Base-by-base conservation (phyloP, 441 rosid species). In the Eutrema salsugineum region DNA sequence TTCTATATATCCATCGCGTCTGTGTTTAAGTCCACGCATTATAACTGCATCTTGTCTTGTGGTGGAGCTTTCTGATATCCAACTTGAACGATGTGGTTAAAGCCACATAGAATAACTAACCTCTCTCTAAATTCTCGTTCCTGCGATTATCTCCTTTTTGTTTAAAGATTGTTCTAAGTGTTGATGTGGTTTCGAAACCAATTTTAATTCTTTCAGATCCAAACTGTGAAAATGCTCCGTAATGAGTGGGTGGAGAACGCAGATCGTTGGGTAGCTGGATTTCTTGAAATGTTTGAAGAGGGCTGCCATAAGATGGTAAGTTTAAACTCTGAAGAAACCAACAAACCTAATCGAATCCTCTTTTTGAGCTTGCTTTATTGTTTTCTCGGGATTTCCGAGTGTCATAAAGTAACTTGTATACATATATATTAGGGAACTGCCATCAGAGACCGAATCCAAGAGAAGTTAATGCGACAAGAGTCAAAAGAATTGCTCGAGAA, bases 181-280 rank as follows among this genome's bases (percentile, higher is more conserved):
- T 27, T 46, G 24, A 46, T 8, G 10, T 3, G 50, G 32, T 49
- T 20, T n/a, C 3, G 11, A 53, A 28, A 53, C 58, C 2, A 38
- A 38, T 53, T 53, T 5, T 0, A 8, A 8, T n/a, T 8, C 7
- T 28, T 53, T 1, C 74, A 89, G 96, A 84, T 89, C 59, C 96
- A 88, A 82, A 85, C 85, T 8, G 96, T 82, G 40, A 86, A 88
- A 20, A 73, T 83, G 84, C 85, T 82, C 27, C 86, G 91, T 43
- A 83, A 90, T 65, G 91, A 86, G 76, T 91, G 97, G 97, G 95
- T 92, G 63, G 97, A 87, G 76, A 92, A 90, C 64, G 95, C 94
- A 50, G 97, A 92, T 81, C 86, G 97, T 33, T 82, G 81, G 86
- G 98, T 92, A 50, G 91, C 91, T 48, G 98, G 98, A 48, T 92